Base-by-base conservation (phyloP, 805 yeast genomes). In the Yamadazyma laniorum region DNA sequence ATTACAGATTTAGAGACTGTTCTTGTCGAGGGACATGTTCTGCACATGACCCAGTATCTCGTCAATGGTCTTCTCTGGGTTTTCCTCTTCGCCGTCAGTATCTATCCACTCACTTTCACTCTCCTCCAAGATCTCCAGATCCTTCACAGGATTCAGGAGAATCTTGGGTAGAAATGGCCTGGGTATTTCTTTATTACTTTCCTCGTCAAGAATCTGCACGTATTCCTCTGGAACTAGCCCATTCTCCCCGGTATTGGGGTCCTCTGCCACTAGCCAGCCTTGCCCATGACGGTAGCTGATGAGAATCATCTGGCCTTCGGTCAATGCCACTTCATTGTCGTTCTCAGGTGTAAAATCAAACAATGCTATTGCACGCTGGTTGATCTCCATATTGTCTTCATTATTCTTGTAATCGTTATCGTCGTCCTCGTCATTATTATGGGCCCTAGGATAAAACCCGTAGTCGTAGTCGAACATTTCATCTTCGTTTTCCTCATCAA, bases 161-260 rank as follows among this genome's bases (percentile, higher is more conserved):
- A 39, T 29, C 16, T 18, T 25, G 11, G 42, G 42, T 14, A 76
- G 59, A 44, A 74, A 75, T 13, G 75, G 80, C 43, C 70, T 70
- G 3, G 77, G 77, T 18, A 47, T 57, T 32, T 56, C 59, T 8
- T 46, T 21, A 21, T 6, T 21, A 53, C 11, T 44, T 5, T 13
- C 49, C n/a, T 49, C 53, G 4, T 56, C 50, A 25, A 61, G 30
- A 4, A 75, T 58, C 40, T 85, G 83, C 21, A 93, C 96, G 53
- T 90, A 93, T 52, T 86, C 96, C 53, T 90, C 95, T 1, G 99
- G 99, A 5, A 93, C 95, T 35, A 93, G 74, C 2, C 99, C 99
- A 9, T 95, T 85, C 45, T 81, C 84, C 1, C 87, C 88, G 2
- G 84, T 73, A 18, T 55, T 70, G 1, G 86, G 82, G 52, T 88